A percentile compares a stretch with the other conserved stretches of the same genome.
phyloP scores from a whole-genome alignment of 129 eudicot species.

The sunflower (Helianthus annuus) region HanXRQr2.0-SUNRISE NC_035449.2:3169169-3169668 shows the following conservation, averaged over 20 bases:
- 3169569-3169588: no score
- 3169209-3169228: not conserved
- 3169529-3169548: no score
- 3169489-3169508: no score
- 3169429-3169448: conserved; percentile 57
- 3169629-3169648: no score
- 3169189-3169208: not conserved
- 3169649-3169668: no score
- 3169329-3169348: conserved; percentile 24
- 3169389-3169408: conserved; percentile 19
- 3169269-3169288: conserved; percentile 28
- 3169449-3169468: conserved; percentile 34
- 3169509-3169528: no score
- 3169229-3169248: not conserved
- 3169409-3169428: conserved; percentile 23
- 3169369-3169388: conserved; percentile 22
- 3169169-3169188: not conserved
- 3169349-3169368: conserved; percentile 27
- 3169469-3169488: not conserved
- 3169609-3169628: not conserved
- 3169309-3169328: conserved; percentile 56
- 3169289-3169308: conserved; percentile 84
- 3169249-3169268: conserved; percentile 24
- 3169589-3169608: not conserved
- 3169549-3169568: no score